A percentile compares a stretch with the other conserved stretches of the same genome.
Conservation (phyloP, 139 green algal species). For the Chlamydomonas incerta region DNA sequence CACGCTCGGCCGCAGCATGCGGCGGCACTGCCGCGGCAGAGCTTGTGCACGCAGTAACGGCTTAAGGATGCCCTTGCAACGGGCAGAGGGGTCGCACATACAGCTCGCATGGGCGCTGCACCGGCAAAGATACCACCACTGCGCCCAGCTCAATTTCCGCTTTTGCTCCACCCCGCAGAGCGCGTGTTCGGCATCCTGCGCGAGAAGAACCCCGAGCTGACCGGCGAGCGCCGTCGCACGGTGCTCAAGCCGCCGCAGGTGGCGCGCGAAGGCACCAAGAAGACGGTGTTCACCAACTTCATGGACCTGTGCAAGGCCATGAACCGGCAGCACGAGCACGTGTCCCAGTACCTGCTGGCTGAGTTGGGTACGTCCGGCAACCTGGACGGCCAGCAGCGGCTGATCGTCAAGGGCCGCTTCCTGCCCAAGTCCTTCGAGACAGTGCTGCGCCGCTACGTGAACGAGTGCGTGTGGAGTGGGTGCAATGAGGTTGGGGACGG, state of each 20-base stretch:
- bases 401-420: conserved; percentile 98
- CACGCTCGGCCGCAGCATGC: too few species aligned
- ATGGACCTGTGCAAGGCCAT: conserved; percentile 97
- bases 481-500: too few species aligned
- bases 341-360: conserved; percentile 88
- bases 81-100: too few species aligned
- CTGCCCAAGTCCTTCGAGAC: conserved; percentile 98
- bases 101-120: too few species aligned
- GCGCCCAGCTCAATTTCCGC: background rate
- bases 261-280: conserved; percentile 98
- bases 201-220: conserved; percentile 98
- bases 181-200: conserved; percentile 97
- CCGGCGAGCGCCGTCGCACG: conserved; percentile 92
- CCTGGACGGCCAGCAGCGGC: conserved; percentile 93
- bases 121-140: too few species aligned
- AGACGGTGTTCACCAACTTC: conserved; percentile 99
- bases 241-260: conserved; percentile 98
- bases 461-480: conserved; percentile 85
- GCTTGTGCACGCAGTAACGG: too few species aligned
- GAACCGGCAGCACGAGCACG: conserved; percentile 78
- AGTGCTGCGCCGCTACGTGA: conserved; percentile 96
- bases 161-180: conserved; percentile 61
- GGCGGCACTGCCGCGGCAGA: too few species aligned
- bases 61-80: too few species aligned
- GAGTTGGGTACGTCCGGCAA: conserved; percentile 94